Evolutionary conservation across 768 basidiomycete genomes (phyloP), one percentile per base, ranked within the genome.

Genomic region (Lentinula edodes): DNA sequence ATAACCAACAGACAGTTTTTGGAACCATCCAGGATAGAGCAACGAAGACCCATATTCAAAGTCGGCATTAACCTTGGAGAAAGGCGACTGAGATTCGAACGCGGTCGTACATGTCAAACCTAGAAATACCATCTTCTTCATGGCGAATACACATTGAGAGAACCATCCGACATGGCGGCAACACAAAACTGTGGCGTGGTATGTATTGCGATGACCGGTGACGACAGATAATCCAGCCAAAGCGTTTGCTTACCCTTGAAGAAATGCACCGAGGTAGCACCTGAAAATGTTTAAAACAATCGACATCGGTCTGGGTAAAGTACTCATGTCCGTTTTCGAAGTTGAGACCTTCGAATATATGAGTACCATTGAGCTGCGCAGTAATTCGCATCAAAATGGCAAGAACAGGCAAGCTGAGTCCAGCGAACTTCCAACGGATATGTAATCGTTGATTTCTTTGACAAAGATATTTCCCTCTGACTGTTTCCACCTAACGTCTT

Each of bases 201-300:
- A 5, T 86, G 85, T 52, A 91, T 68, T 0, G 79, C 76, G 15
- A 95, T 70, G n/a, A 84, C 85, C 28, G 89, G 87, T 2, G 83
- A 84, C 1, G 90, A 85, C 7, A 96, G 68, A 73, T 91, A 98
- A 72, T 98, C 95, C 48, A 95, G 73, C 94, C 95, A 98, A 58
- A 90, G 85, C 10, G 86, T 89, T 62, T 88, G 83, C 74, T 86
- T 87, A 36, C 82, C 80, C 67, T 76, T 82, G 58, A 83, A 74
- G 61, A 86, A 86, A 6, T 82, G 74, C 15, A 98, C 80, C 67
- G 94, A 93, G 16, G 83, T 81, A 4, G 80, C 78, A n/a, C 81
- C 89, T 87, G n/a, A 42, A 43, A 56, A 32, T 13, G 55, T 62
- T 63, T 45, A 62, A 45, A 32, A 28, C 59, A 39, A 46, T 56